phyloP scores from a whole-genome alignment of 805 yeast species.

The Limtongia smithiae region DNA sequence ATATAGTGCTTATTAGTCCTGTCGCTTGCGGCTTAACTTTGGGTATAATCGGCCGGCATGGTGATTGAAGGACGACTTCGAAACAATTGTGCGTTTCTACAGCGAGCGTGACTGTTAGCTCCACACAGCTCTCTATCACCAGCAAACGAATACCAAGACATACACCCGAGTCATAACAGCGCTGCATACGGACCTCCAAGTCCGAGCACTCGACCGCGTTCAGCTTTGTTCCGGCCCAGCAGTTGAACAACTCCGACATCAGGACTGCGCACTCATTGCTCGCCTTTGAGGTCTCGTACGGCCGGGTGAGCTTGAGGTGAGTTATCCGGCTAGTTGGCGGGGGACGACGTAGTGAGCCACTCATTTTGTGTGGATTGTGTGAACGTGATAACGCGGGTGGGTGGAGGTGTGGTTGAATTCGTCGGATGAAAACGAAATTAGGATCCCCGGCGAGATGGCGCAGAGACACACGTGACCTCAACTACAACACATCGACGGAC shows the following conservation, averaged over 20 bases:
- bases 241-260: conserved; percentile 22
- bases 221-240: conserved; percentile 29
- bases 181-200: conserved; percentile 12
- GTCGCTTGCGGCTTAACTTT: conserved; percentile 2
- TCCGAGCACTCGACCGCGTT: conserved; percentile 20
- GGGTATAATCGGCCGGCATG: conserved; percentile 29
- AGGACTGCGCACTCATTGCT: conserved; percentile 20
- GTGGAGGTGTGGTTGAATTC: no score
- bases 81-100: conserved; percentile 4
- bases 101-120: neutral
- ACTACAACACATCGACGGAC: no score
- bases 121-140: neutral
- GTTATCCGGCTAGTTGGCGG: conserved; percentile 9
- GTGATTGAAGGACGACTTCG: conserved; percentile 24
- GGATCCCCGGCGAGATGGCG: no score
- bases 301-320: conserved; percentile 12
- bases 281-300: neutral
- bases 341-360: neutral
- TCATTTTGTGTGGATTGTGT: no score
- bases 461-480: no score
- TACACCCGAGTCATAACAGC: conserved; percentile 19
- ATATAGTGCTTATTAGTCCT: neutral
- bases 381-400: no score
- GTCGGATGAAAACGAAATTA: no score
- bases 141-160: neutral